These are phyloP conservation scores for Phellopilus nigrolimitatus DNA, from an alignment of 1,284 basidiomycete genomes.

Conservation along the genomic window DNA sequence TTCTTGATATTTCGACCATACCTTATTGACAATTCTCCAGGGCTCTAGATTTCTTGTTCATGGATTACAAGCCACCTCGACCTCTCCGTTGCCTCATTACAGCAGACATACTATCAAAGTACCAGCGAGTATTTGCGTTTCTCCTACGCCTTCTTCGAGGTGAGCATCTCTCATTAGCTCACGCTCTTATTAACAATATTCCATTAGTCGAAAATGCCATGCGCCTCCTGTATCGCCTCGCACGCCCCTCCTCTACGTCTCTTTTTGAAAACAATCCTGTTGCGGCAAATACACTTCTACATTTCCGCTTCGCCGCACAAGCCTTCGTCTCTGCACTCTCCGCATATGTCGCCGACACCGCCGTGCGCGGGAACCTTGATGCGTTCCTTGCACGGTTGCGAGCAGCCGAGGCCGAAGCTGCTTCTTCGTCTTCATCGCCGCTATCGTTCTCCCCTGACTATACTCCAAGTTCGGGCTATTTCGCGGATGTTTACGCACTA, in stretches of 20 bases:
- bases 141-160: conserved; percentile 74
- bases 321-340: conserved; percentile 62
- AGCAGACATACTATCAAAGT: conserved; percentile 68
- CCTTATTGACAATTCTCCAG: conserved; percentile 33
- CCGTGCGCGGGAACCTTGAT: conserved; percentile 70
- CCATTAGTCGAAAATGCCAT: conserved; percentile 67
- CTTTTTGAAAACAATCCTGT: conserved; percentile 58
- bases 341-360: conserved; percentile 71
- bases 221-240: conserved; percentile 61
- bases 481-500: conserved; percentile 73
- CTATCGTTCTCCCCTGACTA: conserved; percentile 28
- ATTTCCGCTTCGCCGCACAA: conserved; percentile 70
- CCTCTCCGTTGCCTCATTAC: conserved; percentile 70
- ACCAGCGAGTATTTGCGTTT: conserved; percentile 76
- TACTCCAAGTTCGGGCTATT: conserved; percentile 30
- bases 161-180: conserved; percentile 25
- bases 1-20: not conserved
- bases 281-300: conserved; percentile 50
- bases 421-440: conserved; percentile 26
- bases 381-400: conserved; percentile 50
- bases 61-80: conserved; percentile 78
- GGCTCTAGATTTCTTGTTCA: conserved; percentile 82
- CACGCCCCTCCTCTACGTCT: conserved; percentile 35
- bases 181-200: conserved; percentile 12
- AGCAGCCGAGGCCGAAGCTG: conserved; percentile 12